phyloP scores from a whole-genome alignment of 1,284 basidiomycete genomes.

The Gomphus bonarii region DNA sequence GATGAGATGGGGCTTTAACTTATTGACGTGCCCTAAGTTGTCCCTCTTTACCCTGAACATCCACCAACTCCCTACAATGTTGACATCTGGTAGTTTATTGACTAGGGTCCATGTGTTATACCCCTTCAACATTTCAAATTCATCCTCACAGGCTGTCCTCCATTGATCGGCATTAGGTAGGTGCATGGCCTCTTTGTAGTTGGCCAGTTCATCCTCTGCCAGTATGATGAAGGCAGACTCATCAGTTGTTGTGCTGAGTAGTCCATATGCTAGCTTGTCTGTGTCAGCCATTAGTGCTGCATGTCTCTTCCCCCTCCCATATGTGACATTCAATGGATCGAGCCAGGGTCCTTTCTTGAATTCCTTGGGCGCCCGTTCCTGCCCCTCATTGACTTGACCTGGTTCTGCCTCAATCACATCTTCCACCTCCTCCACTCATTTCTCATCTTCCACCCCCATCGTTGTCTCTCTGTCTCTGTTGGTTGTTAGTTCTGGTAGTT shows the following conservation, averaged over 20 bases:
- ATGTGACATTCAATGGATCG: not conserved
- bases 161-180: too few relatives aligned
- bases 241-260: not conserved
- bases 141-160: too few relatives aligned
- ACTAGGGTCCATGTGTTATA: constrained; percentile 20
- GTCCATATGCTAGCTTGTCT: not conserved
- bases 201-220: too few relatives aligned
- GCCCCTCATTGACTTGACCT: too few relatives aligned
- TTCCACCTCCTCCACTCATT: too few relatives aligned
- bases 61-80: constrained; percentile 18
- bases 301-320: not conserved
- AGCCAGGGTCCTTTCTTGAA: not conserved
- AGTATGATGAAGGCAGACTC: not conserved
- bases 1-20: constrained; percentile 26
- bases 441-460: too few relatives aligned
- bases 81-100: not conserved
- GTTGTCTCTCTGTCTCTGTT: too few relatives aligned
- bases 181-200: too few relatives aligned
- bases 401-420: too few relatives aligned
- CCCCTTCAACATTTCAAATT: not conserved
- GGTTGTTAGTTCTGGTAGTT: too few relatives aligned
- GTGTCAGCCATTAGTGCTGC: too few relatives aligned
- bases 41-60: constrained; percentile 28
- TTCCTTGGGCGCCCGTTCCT: not conserved
- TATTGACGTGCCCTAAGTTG: constrained; percentile 19